Evolutionary conservation across 208 protist species (phyloP).

Genomic region (Crithidia expoeki): DNA sequence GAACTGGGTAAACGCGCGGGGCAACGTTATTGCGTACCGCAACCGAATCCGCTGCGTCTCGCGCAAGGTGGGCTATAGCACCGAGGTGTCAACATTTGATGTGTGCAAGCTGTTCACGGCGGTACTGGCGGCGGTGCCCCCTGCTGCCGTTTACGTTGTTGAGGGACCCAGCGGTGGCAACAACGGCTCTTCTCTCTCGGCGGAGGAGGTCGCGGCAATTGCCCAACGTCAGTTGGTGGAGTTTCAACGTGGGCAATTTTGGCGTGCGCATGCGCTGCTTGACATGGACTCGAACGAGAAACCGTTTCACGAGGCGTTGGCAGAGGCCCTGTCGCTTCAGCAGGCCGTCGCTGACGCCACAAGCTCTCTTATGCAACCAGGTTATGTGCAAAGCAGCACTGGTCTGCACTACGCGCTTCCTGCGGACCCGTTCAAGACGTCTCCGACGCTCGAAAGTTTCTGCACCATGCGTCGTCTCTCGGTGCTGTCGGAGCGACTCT

Average conservation of each 20-base stretch:
- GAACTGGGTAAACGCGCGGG: conserved; percentile 39
- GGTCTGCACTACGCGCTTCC: conserved; percentile 81
- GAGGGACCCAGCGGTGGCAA: conserved; percentile 20
- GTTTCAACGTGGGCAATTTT: conserved; percentile 80
- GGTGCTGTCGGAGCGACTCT: conserved; percentile 60
- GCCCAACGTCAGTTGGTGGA: conserved; percentile 45
- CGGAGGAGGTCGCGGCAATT: conserved; percentile 25
- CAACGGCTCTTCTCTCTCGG: neutral
- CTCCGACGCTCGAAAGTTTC: conserved; percentile 78
- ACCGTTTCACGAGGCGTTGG: conserved; percentile 58
- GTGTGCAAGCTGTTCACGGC: conserved; percentile 76
- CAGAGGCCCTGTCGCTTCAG: conserved; percentile 68
- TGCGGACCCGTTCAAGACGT: conserved; percentile 63
- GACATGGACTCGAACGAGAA: conserved; percentile 82
- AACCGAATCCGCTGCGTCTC: conserved; percentile 68
- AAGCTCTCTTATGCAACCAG: conserved; percentile 81
- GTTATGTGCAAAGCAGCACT: conserved; percentile 80
- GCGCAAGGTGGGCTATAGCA: conserved; percentile 74
- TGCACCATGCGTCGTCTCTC: conserved; percentile 59
- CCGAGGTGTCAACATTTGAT: conserved; percentile 84
- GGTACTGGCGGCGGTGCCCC: conserved; percentile 52
- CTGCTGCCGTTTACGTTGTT: conserved; percentile 40
- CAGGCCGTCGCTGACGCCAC: conserved; percentile 69
- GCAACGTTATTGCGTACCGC: conserved; percentile 34
- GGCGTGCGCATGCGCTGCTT: conserved; percentile 67